Base-by-base conservation (phyloP, 202 grass and related monocot species). In the Zizania palustris region DNA sequence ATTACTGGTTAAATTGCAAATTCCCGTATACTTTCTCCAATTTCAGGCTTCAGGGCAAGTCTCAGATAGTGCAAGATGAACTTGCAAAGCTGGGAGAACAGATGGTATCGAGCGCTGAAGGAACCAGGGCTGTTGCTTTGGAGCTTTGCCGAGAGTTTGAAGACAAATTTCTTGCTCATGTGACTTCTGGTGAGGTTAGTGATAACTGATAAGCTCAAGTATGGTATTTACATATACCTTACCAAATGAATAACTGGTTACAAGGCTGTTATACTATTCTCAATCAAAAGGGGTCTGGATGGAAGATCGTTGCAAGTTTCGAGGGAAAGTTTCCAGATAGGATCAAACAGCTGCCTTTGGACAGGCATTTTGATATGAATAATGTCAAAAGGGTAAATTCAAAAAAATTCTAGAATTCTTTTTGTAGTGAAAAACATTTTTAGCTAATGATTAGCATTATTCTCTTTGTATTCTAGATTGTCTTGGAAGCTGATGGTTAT, bases 101-200 rank as follows among this genome's bases (percentile, higher is more conserved):
- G 77, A 94, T 94, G 95, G 91, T 97, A 72, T 69, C 85, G 75
- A 97, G 86, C 20, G 58, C 85, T n/a, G 95, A 97, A 89, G 95
- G 95, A 83, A 97, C 89, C 45, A 93, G 87, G 71, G 91, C 95
- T 71, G 81, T 97, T 80, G 95, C 95, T 77, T 76, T 97, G 67
- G 95, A 97, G 89, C 77, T 97, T 68, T 97, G 95, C 54, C 87
- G 95, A 83, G 95, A 97, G 78, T 97, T 97, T 33, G 95, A 97
- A 79, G 95, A 97, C 68, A 91, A 89, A 44, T 97, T 97, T 84
- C 88, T 97, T 67, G 72, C 84, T 55, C 95, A 97, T 88, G 73
- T 97, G 83, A 86, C 91, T 43, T 85, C 87, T 70, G 95, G 95
- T 60, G 95, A 97, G 91, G 95, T 97, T 82, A 97, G 95, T 94